These are phyloP conservation scores for Gastrolobium bilobum DNA, from an alignment of 306 rosid genomes.

Conservation along the genomic window DNA sequence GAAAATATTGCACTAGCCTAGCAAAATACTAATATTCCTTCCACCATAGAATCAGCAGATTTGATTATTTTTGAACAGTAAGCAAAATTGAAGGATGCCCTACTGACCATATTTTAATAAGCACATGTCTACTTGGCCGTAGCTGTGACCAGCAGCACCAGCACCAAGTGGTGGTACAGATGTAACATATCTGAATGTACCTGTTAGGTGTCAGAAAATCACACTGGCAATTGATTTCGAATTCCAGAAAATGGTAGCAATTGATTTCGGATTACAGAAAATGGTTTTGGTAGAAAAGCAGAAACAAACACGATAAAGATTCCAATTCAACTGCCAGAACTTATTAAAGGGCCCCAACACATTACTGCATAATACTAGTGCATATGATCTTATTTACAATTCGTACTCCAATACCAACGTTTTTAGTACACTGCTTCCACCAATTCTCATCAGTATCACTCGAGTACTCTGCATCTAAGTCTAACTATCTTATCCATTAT, in stretches of 20 bases:
- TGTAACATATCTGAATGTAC: constrained; percentile 8
- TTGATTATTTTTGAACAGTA: background rate
- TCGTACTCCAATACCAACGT: constrained; percentile 12
- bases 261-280: constrained; percentile 11
- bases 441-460: constrained; percentile 39
- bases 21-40: background rate
- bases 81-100: background rate
- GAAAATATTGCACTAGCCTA: background rate
- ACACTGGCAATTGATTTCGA: constrained; percentile 31
- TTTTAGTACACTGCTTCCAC: constrained; percentile 45
- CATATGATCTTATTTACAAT: constrained; percentile 40
- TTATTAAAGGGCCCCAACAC: constrained; percentile 33
- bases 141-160: background rate
- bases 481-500: constrained; percentile 18
- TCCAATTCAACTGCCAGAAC: constrained; percentile 32
- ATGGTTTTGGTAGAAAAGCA: constrained; percentile 22
- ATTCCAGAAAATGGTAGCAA: constrained; percentile 29
- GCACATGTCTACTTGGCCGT: constrained; percentile 2
- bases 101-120: background rate
- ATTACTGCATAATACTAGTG: constrained; percentile 22
- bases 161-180: background rate
- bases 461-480: constrained; percentile 24
- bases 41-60: background rate
- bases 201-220: constrained; percentile 30
- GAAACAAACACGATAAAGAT: constrained; percentile 39